Conservation (phyloP, 2,329 filamentous ascomycete genomes). For the Huntiella bhutanensis region DNA sequence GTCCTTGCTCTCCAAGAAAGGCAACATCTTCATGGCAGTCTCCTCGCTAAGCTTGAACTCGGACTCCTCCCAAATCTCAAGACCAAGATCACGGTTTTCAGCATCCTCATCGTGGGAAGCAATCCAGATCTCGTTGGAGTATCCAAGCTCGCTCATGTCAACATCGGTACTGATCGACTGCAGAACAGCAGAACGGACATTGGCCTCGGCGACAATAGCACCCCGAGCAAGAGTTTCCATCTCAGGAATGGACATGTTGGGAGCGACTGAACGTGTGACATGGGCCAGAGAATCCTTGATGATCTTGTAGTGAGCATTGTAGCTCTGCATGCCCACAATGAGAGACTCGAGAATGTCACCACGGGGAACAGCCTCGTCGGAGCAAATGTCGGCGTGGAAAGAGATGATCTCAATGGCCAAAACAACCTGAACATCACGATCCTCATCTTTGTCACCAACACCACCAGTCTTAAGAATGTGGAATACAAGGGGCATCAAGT, state of each 20-base stretch:
- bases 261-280: constrained; percentile 64
- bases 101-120: constrained; percentile 78
- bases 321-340: constrained; percentile 67
- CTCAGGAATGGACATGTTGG: constrained; percentile 58
- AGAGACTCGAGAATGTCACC: constrained; percentile 52
- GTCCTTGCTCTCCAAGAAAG: constrained; percentile 65
- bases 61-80: constrained; percentile 90
- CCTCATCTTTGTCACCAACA: constrained; percentile 52
- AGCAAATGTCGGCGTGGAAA: constrained; percentile 68
- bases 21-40: constrained; percentile 48
- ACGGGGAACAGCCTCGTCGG: constrained; percentile 58
- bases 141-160: constrained; percentile 71
- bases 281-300: constrained; percentile 86
- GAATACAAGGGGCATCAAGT: constrained; percentile 67
- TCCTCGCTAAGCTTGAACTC: constrained; percentile 50
- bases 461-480: constrained; percentile 63
- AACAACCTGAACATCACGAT: constrained; percentile 75
- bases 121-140: constrained; percentile 84
- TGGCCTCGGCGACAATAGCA: constrained; percentile 55
- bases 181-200: constrained; percentile 67
- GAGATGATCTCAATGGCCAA: constrained; percentile 74
- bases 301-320: constrained; percentile 84
- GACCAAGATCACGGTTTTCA: constrained; percentile 68
- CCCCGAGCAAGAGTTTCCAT: constrained; percentile 60
- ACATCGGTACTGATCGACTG: constrained; percentile 84